Evolutionary conservation across 2,329 filamentous ascomycete species (phyloP), one percentile per base, ranked within the genome.

Genomic region (Coleophoma crateriformis): DNA sequence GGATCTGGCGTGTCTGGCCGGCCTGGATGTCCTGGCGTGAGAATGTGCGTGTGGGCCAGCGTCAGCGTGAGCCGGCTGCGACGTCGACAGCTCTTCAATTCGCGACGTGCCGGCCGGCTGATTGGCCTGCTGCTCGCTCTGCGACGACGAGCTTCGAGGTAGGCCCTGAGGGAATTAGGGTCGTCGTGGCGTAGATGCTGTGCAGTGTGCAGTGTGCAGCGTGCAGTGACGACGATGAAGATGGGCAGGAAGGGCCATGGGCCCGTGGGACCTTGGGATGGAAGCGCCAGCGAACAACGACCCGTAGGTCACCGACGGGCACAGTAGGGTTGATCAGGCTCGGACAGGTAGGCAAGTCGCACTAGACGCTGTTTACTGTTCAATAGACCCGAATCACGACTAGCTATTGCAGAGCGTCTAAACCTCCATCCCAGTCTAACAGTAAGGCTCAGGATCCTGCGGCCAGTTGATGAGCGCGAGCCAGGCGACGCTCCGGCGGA

Each of bases 21-120:
- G 48, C 47, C 49, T 51, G 51, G 51, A 50, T 49, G 47, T 47
- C 48, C 48, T 38, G 35, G 35, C 35, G 13, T 14, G 35, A 38
- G 35, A 17, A 17, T 14, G 7, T 19, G 19, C 19, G 35, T 14
- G 15, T 14, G 35, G 7, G 35, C 15, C 2, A n/a, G 13, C 14
- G 35, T 17, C 15, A 17, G 35, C 35, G 13, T 38, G 13, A 14
- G 14, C 35, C 4, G 13, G 13, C 35, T 17, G 13, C 4, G 35
- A 38, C 15, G 35, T n/a, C 15, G 35, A 38, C 13, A 17, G 35
- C 35, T 38, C 35, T 14, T 14, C 13, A 38, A 7, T 38, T 17
- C 35, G 15, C 13, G 7, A 38, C 6, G 6, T 17, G 35, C 35
- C 7, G 13, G 2, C 12, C 11, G 6, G 35, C 7, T 13, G 15